A percentile compares a stretch with the other conserved stretches of the same genome.
These are phyloP conservation scores for Triglochin maritima DNA, from an alignment of 106 monocot species.

Conservation along the genomic window DNA sequence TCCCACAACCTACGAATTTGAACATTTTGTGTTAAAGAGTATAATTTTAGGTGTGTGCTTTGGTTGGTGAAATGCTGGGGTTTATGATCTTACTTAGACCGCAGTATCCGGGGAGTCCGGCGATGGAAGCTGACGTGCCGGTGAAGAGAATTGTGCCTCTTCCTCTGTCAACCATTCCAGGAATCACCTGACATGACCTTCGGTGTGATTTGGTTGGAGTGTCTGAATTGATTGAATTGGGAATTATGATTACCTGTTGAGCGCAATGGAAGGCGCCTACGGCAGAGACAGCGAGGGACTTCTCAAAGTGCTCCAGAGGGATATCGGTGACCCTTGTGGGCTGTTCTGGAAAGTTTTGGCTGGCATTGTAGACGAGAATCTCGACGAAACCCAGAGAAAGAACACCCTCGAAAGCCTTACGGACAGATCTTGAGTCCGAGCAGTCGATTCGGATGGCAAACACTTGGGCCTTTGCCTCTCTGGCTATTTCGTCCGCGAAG, in stretches of 20 bases:
- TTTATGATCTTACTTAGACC: constrained; percentile 34
- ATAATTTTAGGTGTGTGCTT: neutral
- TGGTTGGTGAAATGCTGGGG: neutral
- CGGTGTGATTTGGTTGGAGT: neutral
- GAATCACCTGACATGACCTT: constrained; percentile 31
- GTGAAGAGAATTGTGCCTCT: constrained; percentile 62
- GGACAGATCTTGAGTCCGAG: constrained; percentile 40
- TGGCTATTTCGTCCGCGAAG: constrained; percentile 57
- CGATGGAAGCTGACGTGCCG: constrained; percentile 48
- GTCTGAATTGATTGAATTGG: neutral
- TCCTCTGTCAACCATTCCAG: constrained; percentile 51
- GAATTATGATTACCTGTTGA: constrained; percentile 26
- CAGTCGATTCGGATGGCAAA: constrained; percentile 72
- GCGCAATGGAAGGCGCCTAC: constrained; percentile 54
- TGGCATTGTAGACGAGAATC: constrained; percentile 62
- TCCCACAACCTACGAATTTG: constrained; percentile 40
- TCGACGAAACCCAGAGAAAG: constrained; percentile 58
- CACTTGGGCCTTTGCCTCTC: constrained; percentile 58
- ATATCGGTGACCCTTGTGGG: constrained; percentile 27
- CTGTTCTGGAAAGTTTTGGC: constrained; percentile 7
- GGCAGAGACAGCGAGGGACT: constrained; percentile 34
- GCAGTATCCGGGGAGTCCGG: constrained; percentile 33
- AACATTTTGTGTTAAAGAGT: neutral
- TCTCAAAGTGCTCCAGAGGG: constrained; percentile 34
- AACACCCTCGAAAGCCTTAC: constrained; percentile 66